Evolutionary conservation across 768 basidiomycete species (phyloP).

Genomic region (Phanerochaete carnosa): DNA sequence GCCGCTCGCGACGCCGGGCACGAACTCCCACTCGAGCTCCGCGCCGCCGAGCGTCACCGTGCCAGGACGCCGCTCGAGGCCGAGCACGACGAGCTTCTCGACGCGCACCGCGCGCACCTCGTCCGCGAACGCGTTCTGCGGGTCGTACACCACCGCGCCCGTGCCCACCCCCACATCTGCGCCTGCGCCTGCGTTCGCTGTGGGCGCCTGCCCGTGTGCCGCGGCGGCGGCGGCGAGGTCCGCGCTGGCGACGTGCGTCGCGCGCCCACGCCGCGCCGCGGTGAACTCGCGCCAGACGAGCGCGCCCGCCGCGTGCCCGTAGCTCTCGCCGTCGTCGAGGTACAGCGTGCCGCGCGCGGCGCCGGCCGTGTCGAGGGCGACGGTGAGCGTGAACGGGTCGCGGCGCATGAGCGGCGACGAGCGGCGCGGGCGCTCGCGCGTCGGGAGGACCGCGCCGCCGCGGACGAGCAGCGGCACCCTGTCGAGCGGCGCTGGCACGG

Average conservation of each 20-base stretch:
- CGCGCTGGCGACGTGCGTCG: slow-evolving; percentile 43
- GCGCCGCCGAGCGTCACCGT: slow-evolving; percentile 49
- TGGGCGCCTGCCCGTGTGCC: too few relatives aligned
- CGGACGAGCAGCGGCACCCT: slow-evolving; percentile 84
- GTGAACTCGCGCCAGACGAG: slow-evolving; percentile 80
- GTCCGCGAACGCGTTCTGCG: slow-evolving; percentile 65
- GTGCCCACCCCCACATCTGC: too few relatives aligned
- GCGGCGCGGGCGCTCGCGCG: slow-evolving; percentile 83
- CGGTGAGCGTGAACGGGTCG: slow-evolving; percentile 90
- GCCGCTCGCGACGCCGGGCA: slow-evolving; percentile 50
- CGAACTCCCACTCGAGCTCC: slow-evolving; percentile 68
- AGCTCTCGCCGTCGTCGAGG: slow-evolving; percentile 91
- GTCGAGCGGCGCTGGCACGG: slow-evolving; percentile 75
- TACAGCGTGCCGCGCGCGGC: slow-evolving; percentile 83
- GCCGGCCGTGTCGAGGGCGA: slow-evolving; percentile 63
- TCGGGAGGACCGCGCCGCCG: slow-evolving; percentile 87
- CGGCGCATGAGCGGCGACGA: slow-evolving; percentile 83
- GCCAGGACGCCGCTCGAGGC: slow-evolving; percentile 59
- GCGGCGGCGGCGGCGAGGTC: slow-evolving; percentile 48
- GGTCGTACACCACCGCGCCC: slow-evolving; percentile 47
- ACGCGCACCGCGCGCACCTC: slow-evolving; percentile 68
- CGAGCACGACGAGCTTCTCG: slow-evolving; percentile 79
- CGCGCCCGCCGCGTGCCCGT: slow-evolving; percentile 68
- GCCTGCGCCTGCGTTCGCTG: too few relatives aligned
- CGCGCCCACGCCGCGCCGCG: slow-evolving; percentile 48